Evolutionary conservation across 1,284 basidiomycete genomes (phyloP).

Genomic region (Ceratobasidium sp.): DNA sequence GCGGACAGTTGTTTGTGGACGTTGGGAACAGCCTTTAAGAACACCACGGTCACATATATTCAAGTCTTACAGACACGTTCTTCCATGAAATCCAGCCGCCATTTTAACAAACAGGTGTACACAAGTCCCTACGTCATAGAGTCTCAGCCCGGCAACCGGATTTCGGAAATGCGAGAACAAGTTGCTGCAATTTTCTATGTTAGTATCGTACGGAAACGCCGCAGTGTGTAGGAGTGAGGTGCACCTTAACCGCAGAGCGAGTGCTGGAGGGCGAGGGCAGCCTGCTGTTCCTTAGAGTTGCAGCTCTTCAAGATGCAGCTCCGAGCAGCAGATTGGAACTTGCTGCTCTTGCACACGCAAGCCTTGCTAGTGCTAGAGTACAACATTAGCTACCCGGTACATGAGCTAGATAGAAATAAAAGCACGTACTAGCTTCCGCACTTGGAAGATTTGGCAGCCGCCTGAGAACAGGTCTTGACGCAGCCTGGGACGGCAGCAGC

Average conservation of each 20-base stretch:
- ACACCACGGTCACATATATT: not conserved
- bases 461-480: not conserved
- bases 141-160: not conserved
- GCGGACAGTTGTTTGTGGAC: too few relatives aligned
- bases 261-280: constrained; percentile 8
- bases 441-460: constrained; percentile 16
- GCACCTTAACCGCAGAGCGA: not conserved
- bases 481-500: not conserved
- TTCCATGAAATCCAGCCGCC: not conserved
- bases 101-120: not conserved
- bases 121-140: constrained; percentile 1
- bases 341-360: constrained; percentile 11
- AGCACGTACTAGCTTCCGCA: constrained; percentile 14
- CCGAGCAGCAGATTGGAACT: not conserved
- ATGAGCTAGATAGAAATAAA: too few relatives aligned
- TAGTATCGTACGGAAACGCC: not conserved
- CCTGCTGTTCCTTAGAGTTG: constrained; percentile 4
- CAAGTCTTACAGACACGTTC: not conserved
- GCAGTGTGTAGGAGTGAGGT: not conserved
- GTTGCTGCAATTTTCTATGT: not conserved
- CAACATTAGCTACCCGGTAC: too few relatives aligned
- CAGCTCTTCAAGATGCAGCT: not conserved
- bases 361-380: constrained; percentile 17
- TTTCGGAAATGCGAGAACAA: not conserved
- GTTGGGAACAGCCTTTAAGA: too few relatives aligned